phyloP scores from a whole-genome alignment of 2,329 filamentous ascomycete genomes.

The Aspergillus caelatus region DNA sequence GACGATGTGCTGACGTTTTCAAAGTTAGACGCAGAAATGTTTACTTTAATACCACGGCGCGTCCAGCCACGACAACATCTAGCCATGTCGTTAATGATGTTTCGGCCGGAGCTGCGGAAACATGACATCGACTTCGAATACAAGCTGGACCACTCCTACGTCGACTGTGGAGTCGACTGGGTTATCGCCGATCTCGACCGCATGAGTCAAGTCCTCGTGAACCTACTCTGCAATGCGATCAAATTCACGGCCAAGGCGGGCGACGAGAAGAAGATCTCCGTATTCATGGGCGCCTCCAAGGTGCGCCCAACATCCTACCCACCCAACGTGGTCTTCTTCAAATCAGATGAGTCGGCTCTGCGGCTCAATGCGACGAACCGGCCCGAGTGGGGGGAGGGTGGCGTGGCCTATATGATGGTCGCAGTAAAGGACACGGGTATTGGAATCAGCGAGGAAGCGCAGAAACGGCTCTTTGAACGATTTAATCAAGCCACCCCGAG shows the following conservation, averaged over 20 bases:
- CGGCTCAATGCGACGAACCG: conserved; percentile 38
- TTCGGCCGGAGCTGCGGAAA: conserved; percentile 72
- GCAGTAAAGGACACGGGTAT: conserved; percentile 77
- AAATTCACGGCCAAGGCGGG: conserved; percentile 70
- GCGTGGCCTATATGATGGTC: conserved; percentile 69
- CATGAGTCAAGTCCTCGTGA: conserved; percentile 78
- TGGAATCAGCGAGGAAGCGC: conserved; percentile 71
- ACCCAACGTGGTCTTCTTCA: conserved; percentile 39
- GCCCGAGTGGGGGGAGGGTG: conserved; percentile 58
- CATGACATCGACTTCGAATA: conserved; percentile 69
- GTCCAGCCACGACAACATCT: conserved; percentile 69
- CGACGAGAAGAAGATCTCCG: conserved; percentile 44
- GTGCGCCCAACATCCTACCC: conserved; percentile 48
- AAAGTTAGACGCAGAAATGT: conserved; percentile 74
- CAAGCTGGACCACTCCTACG: conserved; percentile 64
- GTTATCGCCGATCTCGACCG: conserved; percentile 72
- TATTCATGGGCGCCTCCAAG: conserved; percentile 56
- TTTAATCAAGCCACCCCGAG: conserved; percentile 77
- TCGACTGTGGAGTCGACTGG: conserved; percentile 62
- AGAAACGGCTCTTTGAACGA: conserved; percentile 73
- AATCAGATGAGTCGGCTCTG: conserved; percentile 20
- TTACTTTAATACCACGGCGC: conserved; percentile 71
- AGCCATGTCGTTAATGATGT: conserved; percentile 72
- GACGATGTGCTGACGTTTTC: conserved; percentile 74
- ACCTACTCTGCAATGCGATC: conserved; percentile 77